Conservation (phyloP, 129 eudicot species). For the Logfia minima region DNA sequence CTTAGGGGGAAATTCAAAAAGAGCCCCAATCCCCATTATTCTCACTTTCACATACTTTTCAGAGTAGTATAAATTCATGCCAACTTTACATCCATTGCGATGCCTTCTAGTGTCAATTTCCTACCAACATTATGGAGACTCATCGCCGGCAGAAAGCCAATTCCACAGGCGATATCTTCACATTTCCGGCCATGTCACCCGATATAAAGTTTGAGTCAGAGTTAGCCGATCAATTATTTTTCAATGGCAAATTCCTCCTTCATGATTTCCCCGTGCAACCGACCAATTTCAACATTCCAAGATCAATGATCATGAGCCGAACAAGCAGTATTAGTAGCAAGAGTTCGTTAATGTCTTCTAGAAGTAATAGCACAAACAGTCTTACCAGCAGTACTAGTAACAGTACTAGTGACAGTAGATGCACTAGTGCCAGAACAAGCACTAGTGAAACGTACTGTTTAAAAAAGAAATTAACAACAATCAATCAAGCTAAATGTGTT, state of each 20-base stretch:
- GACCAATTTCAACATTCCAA: constrained; percentile 20
- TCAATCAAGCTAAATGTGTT: constrained; percentile 23
- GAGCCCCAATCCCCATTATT: constrained; percentile 36
- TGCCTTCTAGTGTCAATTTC: constrained; percentile 14
- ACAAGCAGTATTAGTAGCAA: constrained; percentile 57
- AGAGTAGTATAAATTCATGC: constrained; percentile 26
- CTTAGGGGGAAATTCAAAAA: constrained; percentile 39
- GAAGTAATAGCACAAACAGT: constrained; percentile 56
- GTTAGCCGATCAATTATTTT: constrained; percentile 70
- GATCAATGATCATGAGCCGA: constrained; percentile 41
- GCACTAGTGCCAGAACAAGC: constrained; percentile 65
- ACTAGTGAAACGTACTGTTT: constrained; percentile 33
- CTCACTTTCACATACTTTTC: constrained; percentile 24
- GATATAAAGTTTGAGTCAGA: constrained; percentile 30
- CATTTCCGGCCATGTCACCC: constrained; percentile 45
- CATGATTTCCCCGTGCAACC: constrained; percentile 52
- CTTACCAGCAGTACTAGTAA: constrained; percentile 32
- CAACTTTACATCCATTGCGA: constrained; percentile 1
- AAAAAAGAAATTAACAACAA: constrained; percentile 33
- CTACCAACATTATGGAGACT: constrained; percentile 30
- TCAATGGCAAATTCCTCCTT: constrained; percentile 60
- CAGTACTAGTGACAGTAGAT: constrained; percentile 51
- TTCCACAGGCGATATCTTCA: constrained; percentile 47
- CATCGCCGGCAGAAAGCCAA: constrained; percentile 25
- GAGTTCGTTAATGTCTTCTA: constrained; percentile 54